Percentiles rank a stretch among this genome's conserved stretches.
These are phyloP conservation scores for carrot (Daucus carota) DNA, from an alignment of 129 eudicot species.

Conservation along the genomic window DNA sequence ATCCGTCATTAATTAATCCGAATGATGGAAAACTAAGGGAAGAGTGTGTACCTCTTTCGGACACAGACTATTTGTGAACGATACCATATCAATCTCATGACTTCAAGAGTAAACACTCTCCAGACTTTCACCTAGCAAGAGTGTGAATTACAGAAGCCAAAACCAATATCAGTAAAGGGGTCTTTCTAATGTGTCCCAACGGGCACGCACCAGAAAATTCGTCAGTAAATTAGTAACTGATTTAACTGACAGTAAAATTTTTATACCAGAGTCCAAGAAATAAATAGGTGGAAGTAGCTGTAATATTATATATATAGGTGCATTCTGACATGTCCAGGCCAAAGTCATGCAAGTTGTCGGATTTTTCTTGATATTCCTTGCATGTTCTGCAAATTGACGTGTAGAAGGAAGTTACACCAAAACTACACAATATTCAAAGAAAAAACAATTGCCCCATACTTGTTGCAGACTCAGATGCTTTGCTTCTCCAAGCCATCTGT, in stretches of 20 bases:
- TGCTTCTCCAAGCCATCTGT: not conserved
- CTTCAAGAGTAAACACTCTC: no score
- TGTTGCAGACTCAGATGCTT: not conserved
- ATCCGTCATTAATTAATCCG: no score
- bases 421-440: not conserved
- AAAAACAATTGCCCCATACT: not conserved
- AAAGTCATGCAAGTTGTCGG: conserved; percentile 17
- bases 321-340: conserved; percentile 25
- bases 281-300: not conserved
- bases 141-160: not conserved
- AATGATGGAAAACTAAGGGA: no score
- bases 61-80: not conserved
- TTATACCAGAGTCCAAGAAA: not conserved
- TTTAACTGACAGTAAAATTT: not conserved
- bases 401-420: not conserved
- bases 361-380: conserved; percentile 16
- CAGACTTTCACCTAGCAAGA: no score
- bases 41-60: no score
- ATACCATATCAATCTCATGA: not conserved
- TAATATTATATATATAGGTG: not conserved
- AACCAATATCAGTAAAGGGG: not conserved
- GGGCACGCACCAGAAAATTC: no score
- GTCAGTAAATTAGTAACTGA: no score
- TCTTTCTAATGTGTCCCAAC: no score
- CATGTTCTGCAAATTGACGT: conserved; percentile 14